Conservation (phyloP, 352 stramenopile species). For the Thraustochytrium sp. region DNA sequence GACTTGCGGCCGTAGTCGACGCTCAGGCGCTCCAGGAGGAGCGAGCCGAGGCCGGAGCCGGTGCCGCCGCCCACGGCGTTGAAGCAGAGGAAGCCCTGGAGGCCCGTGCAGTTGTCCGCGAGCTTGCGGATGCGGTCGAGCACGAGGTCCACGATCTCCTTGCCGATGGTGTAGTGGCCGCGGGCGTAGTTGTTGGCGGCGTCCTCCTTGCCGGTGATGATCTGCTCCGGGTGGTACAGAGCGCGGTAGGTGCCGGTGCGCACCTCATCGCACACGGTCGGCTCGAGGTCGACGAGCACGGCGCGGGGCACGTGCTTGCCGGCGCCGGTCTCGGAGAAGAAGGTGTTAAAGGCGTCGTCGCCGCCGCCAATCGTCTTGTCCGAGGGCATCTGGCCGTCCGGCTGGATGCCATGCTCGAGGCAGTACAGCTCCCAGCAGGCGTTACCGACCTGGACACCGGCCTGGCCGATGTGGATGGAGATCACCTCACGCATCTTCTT, state of each 20-base stretch:
- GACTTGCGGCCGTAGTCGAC: constrained; percentile 95
- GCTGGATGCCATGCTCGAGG: constrained; percentile 74
- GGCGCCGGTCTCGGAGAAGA: constrained; percentile 68
- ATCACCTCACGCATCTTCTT: constrained; percentile 83
- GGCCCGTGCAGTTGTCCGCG: constrained; percentile 89
- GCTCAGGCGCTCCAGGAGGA: constrained; percentile 90
- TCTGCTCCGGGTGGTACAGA: constrained; percentile 96
- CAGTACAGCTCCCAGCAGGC: constrained; percentile 88
- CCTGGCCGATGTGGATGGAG: constrained; percentile 92
- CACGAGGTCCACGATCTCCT: constrained; percentile 93
- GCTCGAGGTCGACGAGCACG: constrained; percentile 95
- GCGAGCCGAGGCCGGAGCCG: constrained; percentile 89
- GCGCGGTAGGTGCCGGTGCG: constrained; percentile 88
- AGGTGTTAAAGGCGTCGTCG: constrained; percentile 95
- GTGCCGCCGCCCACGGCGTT: constrained; percentile 94
- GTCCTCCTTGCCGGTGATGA: constrained; percentile 94
- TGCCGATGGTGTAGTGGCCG: constrained; percentile 82
- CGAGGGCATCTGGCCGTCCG: constrained; percentile 68
- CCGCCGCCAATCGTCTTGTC: constrained; percentile 83
- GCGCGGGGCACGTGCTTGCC: constrained; percentile 96
- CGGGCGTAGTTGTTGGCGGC: constrained; percentile 79
- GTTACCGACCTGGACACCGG: constrained; percentile 79
- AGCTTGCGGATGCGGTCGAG: constrained; percentile 93
- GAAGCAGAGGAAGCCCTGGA: constrained; percentile 96
- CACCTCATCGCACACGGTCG: constrained; percentile 94